Percentiles rank a stretch among this genome's conserved stretches.
Conservation (phyloP, 2,329 filamentous ascomycete genomes). For the Fusarium sp. region DNA sequence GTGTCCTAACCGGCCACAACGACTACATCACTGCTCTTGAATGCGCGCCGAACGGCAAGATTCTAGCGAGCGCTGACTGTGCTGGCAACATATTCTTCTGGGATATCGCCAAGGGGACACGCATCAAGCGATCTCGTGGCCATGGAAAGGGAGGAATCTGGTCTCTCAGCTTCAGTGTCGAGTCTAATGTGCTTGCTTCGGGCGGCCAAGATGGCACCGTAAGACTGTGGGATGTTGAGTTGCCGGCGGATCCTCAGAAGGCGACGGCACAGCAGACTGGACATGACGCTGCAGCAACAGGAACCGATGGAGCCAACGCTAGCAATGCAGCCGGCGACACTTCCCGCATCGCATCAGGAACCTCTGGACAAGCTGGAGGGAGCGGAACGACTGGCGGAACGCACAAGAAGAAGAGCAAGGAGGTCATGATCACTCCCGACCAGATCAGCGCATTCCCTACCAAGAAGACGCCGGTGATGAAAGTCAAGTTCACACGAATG, state of each 20-base stretch:
- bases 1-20: constrained; percentile 91
- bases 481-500: constrained; percentile 94
- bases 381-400: constrained; percentile 46
- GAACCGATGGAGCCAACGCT: constrained; percentile 55
- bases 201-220: constrained; percentile 94
- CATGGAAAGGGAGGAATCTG: constrained; percentile 95
- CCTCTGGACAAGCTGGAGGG: constrained; percentile 45
- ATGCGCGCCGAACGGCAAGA: constrained; percentile 88
- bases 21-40: constrained; percentile 88
- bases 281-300: constrained; percentile 56
- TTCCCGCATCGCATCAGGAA: constrained; percentile 42
- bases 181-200: constrained; percentile 90
- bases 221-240: constrained; percentile 90
- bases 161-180: constrained; percentile 92
- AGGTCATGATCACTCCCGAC: constrained; percentile 89
- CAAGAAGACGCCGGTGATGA: constrained; percentile 95
- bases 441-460: constrained; percentile 96
- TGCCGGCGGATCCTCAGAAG: constrained; percentile 74
- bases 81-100: constrained; percentile 93
- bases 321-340: constrained; percentile 45
- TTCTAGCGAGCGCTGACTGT: constrained; percentile 90
- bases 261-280: constrained; percentile 61
- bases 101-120: constrained; percentile 88
- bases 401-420: constrained; percentile 85
- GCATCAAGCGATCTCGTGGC: constrained; percentile 92